Evolutionary conservation across 352 stramenopile genomes (phyloP).

Genomic region (Phytopythium helicoides): DNA sequence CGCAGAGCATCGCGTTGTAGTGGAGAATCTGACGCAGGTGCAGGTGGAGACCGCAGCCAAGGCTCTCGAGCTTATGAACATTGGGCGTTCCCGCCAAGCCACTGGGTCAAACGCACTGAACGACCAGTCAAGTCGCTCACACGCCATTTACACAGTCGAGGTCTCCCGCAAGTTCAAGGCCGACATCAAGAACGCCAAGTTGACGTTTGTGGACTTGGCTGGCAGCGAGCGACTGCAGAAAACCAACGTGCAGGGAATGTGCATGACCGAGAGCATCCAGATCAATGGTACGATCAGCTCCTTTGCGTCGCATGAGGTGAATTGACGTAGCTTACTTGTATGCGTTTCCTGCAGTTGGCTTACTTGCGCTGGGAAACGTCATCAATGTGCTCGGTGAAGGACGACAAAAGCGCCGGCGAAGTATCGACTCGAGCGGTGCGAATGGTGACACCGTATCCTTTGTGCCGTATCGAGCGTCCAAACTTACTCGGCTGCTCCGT

Average conservation of each 20-base stretch:
- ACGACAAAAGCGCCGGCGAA: slow-evolving; percentile 12
- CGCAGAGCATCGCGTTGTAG: slow-evolving; percentile 10
- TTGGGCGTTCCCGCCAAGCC: slow-evolving; percentile 56
- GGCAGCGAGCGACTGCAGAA: slow-evolving; percentile 84
- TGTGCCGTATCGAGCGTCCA: slow-evolving; percentile 81
- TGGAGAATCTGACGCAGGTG: slow-evolving; percentile 29
- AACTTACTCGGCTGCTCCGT: slow-evolving; percentile 78
- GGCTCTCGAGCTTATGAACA: slow-evolving; percentile 71
- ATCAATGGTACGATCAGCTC: slow-evolving; percentile 43
- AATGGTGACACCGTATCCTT: slow-evolving; percentile 37
- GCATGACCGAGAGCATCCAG: slow-evolving; percentile 90
- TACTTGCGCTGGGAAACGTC: slow-evolving; percentile 82
- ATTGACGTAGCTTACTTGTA: slow-evolving; percentile 13
- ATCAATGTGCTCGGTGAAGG: slow-evolving; percentile 85
- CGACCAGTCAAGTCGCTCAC: slow-evolving; percentile 56
- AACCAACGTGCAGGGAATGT: slow-evolving; percentile 75
- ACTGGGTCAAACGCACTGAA: slow-evolving; percentile 51
- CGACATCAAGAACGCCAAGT: slow-evolving; percentile 40
- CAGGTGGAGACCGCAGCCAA: slow-evolving; percentile 50
- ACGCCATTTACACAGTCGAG: slow-evolving; percentile 83
- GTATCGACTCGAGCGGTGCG: slow-evolving; percentile 3
- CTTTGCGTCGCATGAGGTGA: slow-evolving; percentile 23
- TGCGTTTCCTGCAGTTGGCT: slow-evolving; percentile 28
- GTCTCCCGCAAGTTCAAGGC: slow-evolving; percentile 52
- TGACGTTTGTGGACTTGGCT: slow-evolving; percentile 87